A percentile compares a stretch with the other conserved stretches of the same genome.
Evolutionary conservation across 164 flowering plant genomes (phyloP).

Genomic region (grape (Vitis vinifera)): DNA sequence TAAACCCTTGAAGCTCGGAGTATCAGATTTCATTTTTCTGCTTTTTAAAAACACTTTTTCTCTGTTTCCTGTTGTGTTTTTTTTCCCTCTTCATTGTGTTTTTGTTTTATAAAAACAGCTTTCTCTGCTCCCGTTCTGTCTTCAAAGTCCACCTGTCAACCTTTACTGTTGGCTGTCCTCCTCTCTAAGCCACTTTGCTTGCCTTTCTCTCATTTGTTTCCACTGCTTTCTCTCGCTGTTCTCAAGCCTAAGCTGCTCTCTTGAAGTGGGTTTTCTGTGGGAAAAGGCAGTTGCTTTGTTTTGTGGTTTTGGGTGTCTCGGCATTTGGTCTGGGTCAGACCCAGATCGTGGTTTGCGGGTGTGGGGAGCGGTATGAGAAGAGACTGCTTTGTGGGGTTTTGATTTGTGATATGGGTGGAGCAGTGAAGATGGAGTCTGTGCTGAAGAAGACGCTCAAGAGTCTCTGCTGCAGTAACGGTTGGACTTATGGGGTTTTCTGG

Average conservation of each 20-base stretch:
- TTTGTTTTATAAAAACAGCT: too few relatives aligned
- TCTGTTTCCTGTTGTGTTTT: too few relatives aligned
- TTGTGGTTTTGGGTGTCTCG: background rate
- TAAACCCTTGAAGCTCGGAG: conserved; percentile 12
- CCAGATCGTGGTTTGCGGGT: background rate
- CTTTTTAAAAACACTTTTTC: background rate
- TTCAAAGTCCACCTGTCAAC: too few relatives aligned
- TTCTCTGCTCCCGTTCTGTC: too few relatives aligned
- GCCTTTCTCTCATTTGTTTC: background rate
- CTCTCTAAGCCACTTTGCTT: conserved; percentile 8
- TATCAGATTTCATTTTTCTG: conserved; percentile 6
- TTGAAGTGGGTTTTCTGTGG: too few relatives aligned
- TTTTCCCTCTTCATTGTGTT: too few relatives aligned
- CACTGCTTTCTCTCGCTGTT: too few relatives aligned
- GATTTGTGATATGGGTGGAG: conserved; percentile 19
- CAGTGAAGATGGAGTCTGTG: conserved; percentile 30
- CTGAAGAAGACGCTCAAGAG: conserved; percentile 43
- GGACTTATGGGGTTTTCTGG: conserved; percentile 85
- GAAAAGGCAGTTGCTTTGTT: background rate
- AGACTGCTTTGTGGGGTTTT: background rate
- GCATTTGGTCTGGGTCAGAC: background rate
- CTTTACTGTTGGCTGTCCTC: too few relatives aligned
- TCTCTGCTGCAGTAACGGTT: conserved; percentile 63
- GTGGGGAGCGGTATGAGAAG: background rate
- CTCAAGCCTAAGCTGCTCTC: too few relatives aligned